Evolutionary conservation across 305 asterid genomes (phyloP), one percentile per base, ranked within the genome.

Genomic region (Solanum aculeatissimum): DNA sequence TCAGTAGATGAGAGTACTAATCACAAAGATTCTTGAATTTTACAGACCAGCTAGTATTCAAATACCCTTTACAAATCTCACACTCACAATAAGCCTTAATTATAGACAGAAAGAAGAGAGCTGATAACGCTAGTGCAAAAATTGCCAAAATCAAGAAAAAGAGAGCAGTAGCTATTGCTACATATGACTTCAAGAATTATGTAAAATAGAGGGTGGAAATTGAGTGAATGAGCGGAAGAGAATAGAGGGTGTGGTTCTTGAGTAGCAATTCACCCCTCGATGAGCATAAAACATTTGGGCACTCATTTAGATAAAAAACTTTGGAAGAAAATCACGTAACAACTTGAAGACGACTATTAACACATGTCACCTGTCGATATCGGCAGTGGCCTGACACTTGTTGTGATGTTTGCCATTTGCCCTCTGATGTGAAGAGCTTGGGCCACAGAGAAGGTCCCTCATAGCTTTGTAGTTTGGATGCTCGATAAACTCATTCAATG

Each of bases 1-100:
- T 72, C 0, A 93, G 90, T 6, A 93, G 95, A 82, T 92, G 91
- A 9, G 95, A 63, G 89, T 93, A 93, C 97, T 95, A 93, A 51
- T 93, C 97, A 87, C 95, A 84, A 7, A 92, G 88, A 89, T 92
- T 93, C 89, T 87, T 86, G 89, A 83, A 88, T 84, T 87, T 79
- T 2, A 81, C 5, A 7, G 92, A 0, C 97, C 97, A 93, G 45
- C 84, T 83, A 2, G 92, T n/a, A 43, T 90, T 89, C 40, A 90
- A 84, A 19, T 89, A 92, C 13, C 86, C 81, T 40, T 87, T 90
- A 86, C 97, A 92, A 40, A 87, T 88, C 38, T 89, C 89, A 80
- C 94, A 92, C 84, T 82, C 53, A 66, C 95, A 93, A 35, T 77
- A 57, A 12, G 95, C 91, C 81, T 85, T 92, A 18, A 57, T 7